Base-by-base conservation (phyloP, 1,284 basidiomycete genomes). In the Fomitopsis schrenkii region DNA sequence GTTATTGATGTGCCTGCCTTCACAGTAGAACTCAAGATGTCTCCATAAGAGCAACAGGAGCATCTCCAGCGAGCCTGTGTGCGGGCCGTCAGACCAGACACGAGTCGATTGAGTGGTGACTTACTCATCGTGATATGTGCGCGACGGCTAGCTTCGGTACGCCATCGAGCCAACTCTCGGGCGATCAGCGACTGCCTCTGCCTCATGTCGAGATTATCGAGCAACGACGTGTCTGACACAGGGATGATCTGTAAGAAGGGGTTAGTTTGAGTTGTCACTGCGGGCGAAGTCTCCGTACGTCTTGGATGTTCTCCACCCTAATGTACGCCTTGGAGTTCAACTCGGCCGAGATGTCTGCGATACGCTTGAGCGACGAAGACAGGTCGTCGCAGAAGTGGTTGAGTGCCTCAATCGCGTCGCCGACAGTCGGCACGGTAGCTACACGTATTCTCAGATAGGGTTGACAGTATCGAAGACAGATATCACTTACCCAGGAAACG, bases 1-100 rank as follows among this genome's bases (percentile, higher is more conserved):
- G 56, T 70, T 74, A 67, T 75, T 75, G 65, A 71, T 67, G 60
- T 73, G 72, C 53, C 71, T 76, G 59, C 71, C 78, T 66, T 80
- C 77, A 15, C 79, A 71, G 67, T 88, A 91, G 65, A 84, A 83
- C 19, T 86, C 80, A 42, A 96, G 72, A 72, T 98, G 95, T 38
- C 94, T 83, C 89, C 93, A 96, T 12, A 95, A 79, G 30, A 97
- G 79, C 6, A 97, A 80, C 7, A 97, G 78, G 7, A 94, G 75
- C 79, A 95, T 91, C 75, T 97, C 95, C 55, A 90, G 78, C 53
- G 89, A 87, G 65, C 87, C 93, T 90, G 22, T 33, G 9, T 10
- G 14, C 3, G 12, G 5, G 45, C 26, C 10, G 45, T 48, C 33
- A 53, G 50, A 50, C 5, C n/a, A 5, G n/a, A 35, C 5, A 38